These are phyloP conservation scores for Xerocomus minutiporus DNA, from an alignment of 1,284 basidiomycete genomes.

Conservation along the genomic window DNA sequence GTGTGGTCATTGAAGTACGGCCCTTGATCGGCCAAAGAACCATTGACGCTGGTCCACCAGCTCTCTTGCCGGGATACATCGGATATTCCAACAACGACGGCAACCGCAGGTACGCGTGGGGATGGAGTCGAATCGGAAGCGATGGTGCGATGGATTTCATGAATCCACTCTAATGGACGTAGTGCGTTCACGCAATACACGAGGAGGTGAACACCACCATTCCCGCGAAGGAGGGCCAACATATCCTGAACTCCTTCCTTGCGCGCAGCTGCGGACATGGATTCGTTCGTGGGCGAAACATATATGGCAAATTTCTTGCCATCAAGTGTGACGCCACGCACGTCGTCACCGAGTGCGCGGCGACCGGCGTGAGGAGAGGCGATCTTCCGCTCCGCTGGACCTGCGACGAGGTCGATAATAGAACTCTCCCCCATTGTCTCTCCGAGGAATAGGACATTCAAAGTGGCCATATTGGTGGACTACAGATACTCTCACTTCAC, in stretches of 20 bases:
- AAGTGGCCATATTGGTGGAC: conserved; percentile 6
- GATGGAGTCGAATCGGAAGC: not conserved
- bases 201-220: conserved; percentile 19
- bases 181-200: conserved; percentile 22
- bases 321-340: conserved; percentile 12
- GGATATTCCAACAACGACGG: conserved; percentile 18
- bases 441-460: conserved; percentile 23
- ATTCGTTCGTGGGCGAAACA: conserved; percentile 5
- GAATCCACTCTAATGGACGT: conserved; percentile 16
- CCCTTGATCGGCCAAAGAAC: conserved; percentile 8
- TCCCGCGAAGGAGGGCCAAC: conserved; percentile 12
- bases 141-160: conserved; percentile 11
- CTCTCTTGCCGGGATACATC: conserved; percentile 11
- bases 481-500: conserved; percentile 5
- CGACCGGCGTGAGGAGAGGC: not conserved
- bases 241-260: conserved; percentile 8
- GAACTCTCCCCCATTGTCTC: conserved; percentile 22
- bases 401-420: conserved; percentile 18
- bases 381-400: conserved; percentile 3
- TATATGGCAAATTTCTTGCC: conserved; percentile 19
- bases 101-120: conserved; percentile 15
- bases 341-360: not conserved
- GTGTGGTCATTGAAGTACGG: conserved; percentile 16
- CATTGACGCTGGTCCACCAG: conserved; percentile 21
- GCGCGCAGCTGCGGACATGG: not conserved